A percentile compares a stretch with the other conserved stretches of the same genome.
These are phyloP conservation scores for Cotoneaster glaucophyllus DNA, from an alignment of 306 rosid species.

Conservation along the genomic window DNA sequence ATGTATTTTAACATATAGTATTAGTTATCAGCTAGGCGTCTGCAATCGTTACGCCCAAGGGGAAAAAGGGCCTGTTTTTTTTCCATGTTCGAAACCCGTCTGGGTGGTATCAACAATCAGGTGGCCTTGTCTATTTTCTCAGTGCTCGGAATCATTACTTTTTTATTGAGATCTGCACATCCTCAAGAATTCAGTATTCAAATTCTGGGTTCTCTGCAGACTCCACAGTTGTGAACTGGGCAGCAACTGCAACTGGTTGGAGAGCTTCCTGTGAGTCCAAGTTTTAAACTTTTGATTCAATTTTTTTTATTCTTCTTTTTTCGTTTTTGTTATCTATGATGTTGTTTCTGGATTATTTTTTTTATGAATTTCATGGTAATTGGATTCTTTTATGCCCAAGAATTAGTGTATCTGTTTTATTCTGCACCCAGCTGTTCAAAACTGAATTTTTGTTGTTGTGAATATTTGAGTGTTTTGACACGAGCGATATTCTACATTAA, in stretches of 20 bases:
- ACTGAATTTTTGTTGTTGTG: no score
- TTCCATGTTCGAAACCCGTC: constrained; percentile 24
- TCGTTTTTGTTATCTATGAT: not conserved
- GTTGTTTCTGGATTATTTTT: constrained; percentile 10
- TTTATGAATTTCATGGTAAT: not conserved
- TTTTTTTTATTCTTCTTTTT: not conserved
- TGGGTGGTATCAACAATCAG: constrained; percentile 24
- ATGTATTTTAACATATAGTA: not conserved
- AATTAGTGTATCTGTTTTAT: not conserved
- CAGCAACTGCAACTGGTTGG: not conserved
- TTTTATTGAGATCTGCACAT: constrained; percentile 36
- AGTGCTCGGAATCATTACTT: constrained; percentile 5
- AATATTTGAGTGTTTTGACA: no score
- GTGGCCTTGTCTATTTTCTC: constrained; percentile 32
- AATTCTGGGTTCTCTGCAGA: constrained; percentile 19
- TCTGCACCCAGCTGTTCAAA: no score
- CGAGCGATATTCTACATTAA: no score
- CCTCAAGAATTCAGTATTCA: constrained; percentile 14
- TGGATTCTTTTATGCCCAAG: not conserved
- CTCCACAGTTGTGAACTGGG: not conserved
- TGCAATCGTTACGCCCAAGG: constrained; percentile 5
- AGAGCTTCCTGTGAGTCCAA: constrained; percentile 16
- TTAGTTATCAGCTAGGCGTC: not conserved
- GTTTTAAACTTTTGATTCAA: not conserved
- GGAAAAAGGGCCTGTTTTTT: not conserved